Conservation (phyloP, 2,329 filamentous ascomycete species). For the Karstenula rhodostoma region DNA sequence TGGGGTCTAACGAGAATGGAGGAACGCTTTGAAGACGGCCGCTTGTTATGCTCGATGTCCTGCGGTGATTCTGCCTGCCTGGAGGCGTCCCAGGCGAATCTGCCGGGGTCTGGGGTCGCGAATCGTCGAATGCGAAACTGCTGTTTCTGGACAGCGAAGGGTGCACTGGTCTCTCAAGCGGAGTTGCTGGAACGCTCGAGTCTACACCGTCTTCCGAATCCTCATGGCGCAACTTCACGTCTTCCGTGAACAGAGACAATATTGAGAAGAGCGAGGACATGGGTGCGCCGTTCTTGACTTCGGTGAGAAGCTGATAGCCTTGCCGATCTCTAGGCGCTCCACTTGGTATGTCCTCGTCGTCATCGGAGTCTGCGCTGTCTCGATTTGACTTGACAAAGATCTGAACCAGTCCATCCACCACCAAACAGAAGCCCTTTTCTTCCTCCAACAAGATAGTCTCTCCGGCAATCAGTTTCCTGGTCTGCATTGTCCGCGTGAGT, state of each 20-base stretch:
- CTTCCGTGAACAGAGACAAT: slow-evolving; percentile 94
- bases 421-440: slow-evolving; percentile 96
- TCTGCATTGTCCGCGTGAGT: slow-evolving; percentile 97
- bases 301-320: slow-evolving; percentile 92
- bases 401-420: slow-evolving; percentile 94
- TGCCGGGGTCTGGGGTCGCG: slow-evolving; percentile 41
- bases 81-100: slow-evolving; percentile 28
- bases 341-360: slow-evolving; percentile 56
- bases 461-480: slow-evolving; percentile 91
- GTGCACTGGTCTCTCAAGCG: slow-evolving; percentile 25
- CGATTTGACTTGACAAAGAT: slow-evolving; percentile 93
- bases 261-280: slow-evolving; percentile 99
- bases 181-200: slow-evolving; percentile 39
- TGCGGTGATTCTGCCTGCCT: slow-evolving; percentile 31
- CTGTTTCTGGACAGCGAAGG: slow-evolving; percentile 37
- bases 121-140: slow-evolving; percentile 44
- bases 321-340: slow-evolving; percentile 67
- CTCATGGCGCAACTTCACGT: slow-evolving; percentile 79
- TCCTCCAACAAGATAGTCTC: slow-evolving; percentile 96
- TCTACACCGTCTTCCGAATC: slow-evolving; percentile 66
- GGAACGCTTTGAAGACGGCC: slow-evolving; percentile 68
- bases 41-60: slow-evolving; percentile 44
- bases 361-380: slow-evolving; percentile 55
- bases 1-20: slow-evolving; percentile 73
- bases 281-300: slow-evolving; percentile 96